Percentiles rank a stretch among this genome's conserved stretches.
These are phyloP conservation scores for Ogataea sp. DNA, from an alignment of 805 yeast species.

Conservation along the genomic window DNA sequence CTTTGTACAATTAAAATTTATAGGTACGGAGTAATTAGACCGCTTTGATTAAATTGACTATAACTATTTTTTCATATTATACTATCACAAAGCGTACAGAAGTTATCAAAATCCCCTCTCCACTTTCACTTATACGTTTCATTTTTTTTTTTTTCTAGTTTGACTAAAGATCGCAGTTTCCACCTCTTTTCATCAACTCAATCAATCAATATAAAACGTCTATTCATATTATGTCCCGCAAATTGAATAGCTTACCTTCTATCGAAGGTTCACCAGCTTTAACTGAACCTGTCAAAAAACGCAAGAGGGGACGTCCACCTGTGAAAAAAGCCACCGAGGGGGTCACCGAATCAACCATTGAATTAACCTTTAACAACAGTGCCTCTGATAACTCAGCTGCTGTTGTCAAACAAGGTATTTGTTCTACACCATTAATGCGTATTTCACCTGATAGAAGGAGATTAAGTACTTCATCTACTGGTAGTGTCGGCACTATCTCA, in stretches of 20 bases:
- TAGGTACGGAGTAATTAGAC: no score
- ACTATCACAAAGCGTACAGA: no score
- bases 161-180: no score
- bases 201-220: no score
- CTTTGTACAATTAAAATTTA: no score
- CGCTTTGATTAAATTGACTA: no score
- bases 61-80: no score
- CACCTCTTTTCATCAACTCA: no score
- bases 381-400: slow-evolving; percentile 22
- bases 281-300: slow-evolving; percentile 11
- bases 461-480: slow-evolving; percentile 3
- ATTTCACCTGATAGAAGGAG: slow-evolving; percentile 19
- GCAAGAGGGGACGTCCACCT: slow-evolving; percentile 24
- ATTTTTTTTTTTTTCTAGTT: no score
- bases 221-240: neutral
- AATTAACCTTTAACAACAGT: slow-evolving; percentile 12
- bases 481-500: slow-evolving; percentile 7
- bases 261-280: slow-evolving; percentile 6
- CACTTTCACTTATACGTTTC: no score
- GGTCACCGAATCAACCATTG: slow-evolving; percentile 20
- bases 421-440: slow-evolving; percentile 24
- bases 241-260: neutral
- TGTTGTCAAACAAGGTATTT: slow-evolving; percentile 19
- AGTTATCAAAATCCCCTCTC: no score
- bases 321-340: slow-evolving; percentile 13